Evolutionary conservation across 441 rosid species (phyloP), one percentile per base, ranked within the genome.

Genomic region (Erodium trifolium): DNA sequence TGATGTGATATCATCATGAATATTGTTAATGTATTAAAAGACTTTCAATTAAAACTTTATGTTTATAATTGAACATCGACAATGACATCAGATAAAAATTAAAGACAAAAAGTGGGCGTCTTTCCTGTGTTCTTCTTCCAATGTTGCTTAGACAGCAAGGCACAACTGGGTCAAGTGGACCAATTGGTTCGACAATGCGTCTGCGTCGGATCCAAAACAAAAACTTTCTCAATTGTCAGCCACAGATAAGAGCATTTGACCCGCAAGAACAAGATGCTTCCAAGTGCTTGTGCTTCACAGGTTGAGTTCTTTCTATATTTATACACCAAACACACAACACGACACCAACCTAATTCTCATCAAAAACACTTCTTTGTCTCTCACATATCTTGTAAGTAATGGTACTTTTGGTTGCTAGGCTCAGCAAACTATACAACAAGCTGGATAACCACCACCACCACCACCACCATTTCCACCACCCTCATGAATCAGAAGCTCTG

Each of bases 371-470:
- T 9, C 5, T 1, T 41, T 41, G 45, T 39, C 11, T 43, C 49
- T 43, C 11, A 45, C 51, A 45, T 45, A 45, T 45, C 51, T 45
- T 8, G 51, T 45, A 12, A 45, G 27, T 10, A 69, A 87, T 87
- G 87, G 78, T 82, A 64, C 78, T 82, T 62, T 73, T 81, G 79
- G 75, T 78, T 47, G 73, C 68, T 10, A 82, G 67, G 62, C 59
- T 84, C 67, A 9, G 66, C 82, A 84, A 82, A 69, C 59, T 86
- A 19, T 78, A 71, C 71, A 68, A 65, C 80, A 83, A 79, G 68
- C 83, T 83, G 84, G 89, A 84, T 72, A 76, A 73, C 60, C 83
- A 71, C 60, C 69, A 74, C 23, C 78, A 73, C 60, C 83, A 71
- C 60, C 69, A 74, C 23, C 78, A 27, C 16, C 78, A 63, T 34